Base-by-base conservation (phyloP, 2,329 filamentous ascomycete species). In the Ophiosphaerella korrae region DNA sequence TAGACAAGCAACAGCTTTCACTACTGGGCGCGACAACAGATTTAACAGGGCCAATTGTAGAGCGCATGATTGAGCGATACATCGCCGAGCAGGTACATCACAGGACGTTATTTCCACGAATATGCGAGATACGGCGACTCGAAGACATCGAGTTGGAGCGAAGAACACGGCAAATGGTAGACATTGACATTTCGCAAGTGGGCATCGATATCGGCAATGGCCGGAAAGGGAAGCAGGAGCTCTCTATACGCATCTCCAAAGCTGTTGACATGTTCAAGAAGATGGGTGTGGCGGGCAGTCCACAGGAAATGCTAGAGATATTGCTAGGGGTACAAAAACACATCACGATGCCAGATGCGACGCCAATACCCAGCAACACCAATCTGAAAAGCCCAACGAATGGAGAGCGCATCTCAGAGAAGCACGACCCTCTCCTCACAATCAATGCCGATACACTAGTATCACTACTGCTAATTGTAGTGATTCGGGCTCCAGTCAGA, bases 1-100 rank as follows among this genome's bases (percentile, higher is more conserved):
- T 99, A 5, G 94, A 99, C 71, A 96, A 96, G 72, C 90, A 96
- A 65, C 94, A 97, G 66, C 79, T 99, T 24, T 97, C 93, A 3
- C 81, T 96, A 32, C 81, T 99, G 4, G 94, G 92, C 14, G 90
- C 92, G 4, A 96, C 92, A 1, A 99, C 95, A 2, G 92, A 97
- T 68, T 77, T 99, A 44, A 97, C 94, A 0, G 93, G 94, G 0
- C 90, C 92, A 1, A 78, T 95, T 7, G 92, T 99, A 1, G 95
- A 99, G 75, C 87, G 90, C 54, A 81, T 99, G 64, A 97, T 99
- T 58, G 94, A 99, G 74, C 87, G 92, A 41, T 97, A 99, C 74
- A 86, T 99, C 36, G 86, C 90, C 0, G 94, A 97, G 70, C 93
- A 96, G 71, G 85, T 97, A 6, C 93, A 99, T 63, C 88, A 93